phyloP scores from a whole-genome alignment of 495 filamentous ascomycete species.

The Trichoderma orchidacearum region DNA sequence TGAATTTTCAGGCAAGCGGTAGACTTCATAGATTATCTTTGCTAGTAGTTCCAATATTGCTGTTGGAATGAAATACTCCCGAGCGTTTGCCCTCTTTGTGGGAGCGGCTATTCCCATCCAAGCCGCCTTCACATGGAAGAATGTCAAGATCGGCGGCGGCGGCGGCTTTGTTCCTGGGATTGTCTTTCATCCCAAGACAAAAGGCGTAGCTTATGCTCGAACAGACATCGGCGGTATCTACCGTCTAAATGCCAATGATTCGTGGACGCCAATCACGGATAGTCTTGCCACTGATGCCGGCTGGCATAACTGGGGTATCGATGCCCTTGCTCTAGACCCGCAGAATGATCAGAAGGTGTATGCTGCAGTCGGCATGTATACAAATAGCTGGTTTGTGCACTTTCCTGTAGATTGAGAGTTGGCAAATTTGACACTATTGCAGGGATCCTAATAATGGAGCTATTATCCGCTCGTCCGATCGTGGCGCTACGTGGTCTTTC shows the following conservation, averaged over 20 bases:
- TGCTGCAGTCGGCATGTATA: conserved; percentile 44
- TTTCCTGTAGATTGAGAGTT: background rate
- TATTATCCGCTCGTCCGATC: conserved; percentile 36
- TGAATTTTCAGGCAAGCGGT: background rate
- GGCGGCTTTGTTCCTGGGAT: conserved; percentile 48
- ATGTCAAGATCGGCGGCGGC: conserved; percentile 37
- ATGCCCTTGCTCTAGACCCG: conserved; percentile 44
- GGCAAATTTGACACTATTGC: background rate
- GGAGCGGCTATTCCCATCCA: conserved; percentile 5
- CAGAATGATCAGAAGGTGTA: conserved; percentile 40
- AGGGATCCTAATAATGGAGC: conserved; percentile 41
- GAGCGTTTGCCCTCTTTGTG: background rate
- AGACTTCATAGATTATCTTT: background rate
- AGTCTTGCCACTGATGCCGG: conserved; percentile 29
- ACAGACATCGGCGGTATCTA: conserved; percentile 53
- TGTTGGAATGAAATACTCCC: background rate
- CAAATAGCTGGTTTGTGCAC: conserved; percentile 32
- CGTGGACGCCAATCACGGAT: conserved; percentile 45
- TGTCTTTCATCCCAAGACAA: conserved; percentile 41
- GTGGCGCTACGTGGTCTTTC: conserved; percentile 33
- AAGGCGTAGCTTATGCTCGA: conserved; percentile 45
- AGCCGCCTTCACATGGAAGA: conserved; percentile 30
- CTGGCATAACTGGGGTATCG: conserved; percentile 45
- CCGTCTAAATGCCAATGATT: conserved; percentile 36
- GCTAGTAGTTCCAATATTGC: background rate